A percentile compares a stretch with the other conserved stretches of the same genome.
These are phyloP conservation scores for Nicotiana knightiana DNA, from an alignment of 257 asterid genomes.

Conservation along the genomic window DNA sequence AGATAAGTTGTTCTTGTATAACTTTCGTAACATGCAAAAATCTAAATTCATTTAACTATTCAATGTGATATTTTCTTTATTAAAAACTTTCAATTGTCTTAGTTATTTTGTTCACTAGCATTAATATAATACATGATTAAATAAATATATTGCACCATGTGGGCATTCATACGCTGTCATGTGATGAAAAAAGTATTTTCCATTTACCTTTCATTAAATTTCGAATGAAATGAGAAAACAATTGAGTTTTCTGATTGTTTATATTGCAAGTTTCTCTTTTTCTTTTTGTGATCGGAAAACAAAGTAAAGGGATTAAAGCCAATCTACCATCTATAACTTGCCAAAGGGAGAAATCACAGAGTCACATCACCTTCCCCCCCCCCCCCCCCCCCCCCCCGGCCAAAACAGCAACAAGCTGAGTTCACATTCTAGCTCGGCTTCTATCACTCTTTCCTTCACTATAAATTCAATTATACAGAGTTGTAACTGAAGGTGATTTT, in stretches of 20 bases:
- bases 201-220: too few relatives aligned
- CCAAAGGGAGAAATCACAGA: neutral
- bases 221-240: too few relatives aligned
- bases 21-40: too few relatives aligned
- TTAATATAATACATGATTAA: too few relatives aligned
- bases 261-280: neutral
- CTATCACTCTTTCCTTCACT: neutral
- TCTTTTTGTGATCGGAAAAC: neutral
- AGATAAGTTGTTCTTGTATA: too few relatives aligned
- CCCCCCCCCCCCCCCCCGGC: neutral
- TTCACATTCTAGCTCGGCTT: neutral
- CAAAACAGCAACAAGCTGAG: conserved; percentile 18
- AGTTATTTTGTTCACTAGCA: too few relatives aligned
- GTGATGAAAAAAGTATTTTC: too few relatives aligned
- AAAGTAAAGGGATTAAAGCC: neutral
- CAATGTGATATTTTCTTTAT: too few relatives aligned
- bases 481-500: neutral
- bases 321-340: neutral
- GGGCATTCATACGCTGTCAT: too few relatives aligned
- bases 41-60: too few relatives aligned
- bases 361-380: neutral
- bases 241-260: neutral
- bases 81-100: too few relatives aligned
- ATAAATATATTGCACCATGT: too few relatives aligned
- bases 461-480: neutral